These are phyloP conservation scores for Geranium rotundifolium DNA, from an alignment of 345 rosid genomes.

Conservation along the genomic window DNA sequence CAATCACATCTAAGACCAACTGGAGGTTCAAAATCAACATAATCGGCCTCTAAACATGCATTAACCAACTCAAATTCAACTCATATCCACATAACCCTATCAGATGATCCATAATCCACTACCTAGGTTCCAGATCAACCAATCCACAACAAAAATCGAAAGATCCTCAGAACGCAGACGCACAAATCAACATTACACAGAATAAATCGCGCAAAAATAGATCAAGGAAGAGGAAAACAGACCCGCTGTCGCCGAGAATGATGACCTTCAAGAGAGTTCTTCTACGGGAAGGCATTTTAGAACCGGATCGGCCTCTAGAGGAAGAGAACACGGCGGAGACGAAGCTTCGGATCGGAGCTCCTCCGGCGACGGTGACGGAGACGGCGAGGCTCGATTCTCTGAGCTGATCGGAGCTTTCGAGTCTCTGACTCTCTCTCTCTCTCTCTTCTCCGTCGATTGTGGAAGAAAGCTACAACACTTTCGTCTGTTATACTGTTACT, in stretches of 20 bases:
- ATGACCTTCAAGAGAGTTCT: constrained; percentile 91
- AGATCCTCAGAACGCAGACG: too few species aligned
- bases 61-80: background rate
- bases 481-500: too few species aligned
- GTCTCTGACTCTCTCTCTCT: too few species aligned
- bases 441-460: too few species aligned
- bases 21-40: background rate
- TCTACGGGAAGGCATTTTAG: constrained; percentile 71
- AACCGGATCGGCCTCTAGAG: constrained; percentile 5
- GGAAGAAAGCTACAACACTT: too few species aligned
- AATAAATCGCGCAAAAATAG: background rate
- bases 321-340: background rate
- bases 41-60: background rate
- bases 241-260: constrained; percentile 99
- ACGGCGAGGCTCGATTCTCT: background rate
- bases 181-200: background rate
- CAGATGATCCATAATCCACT: background rate
- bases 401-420: too few species aligned
- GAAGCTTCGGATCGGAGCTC: background rate
- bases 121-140: constrained; percentile 3
- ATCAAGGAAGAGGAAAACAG: constrained; percentile 4
- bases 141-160: constrained; percentile 3
- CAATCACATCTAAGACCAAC: background rate
- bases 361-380: background rate
- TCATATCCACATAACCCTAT: background rate